A percentile compares a stretch with the other conserved stretches of the same genome.
phyloP scores from a whole-genome alignment of 2,329 filamentous ascomycete genomes.

The Beauveria rudraprayagi region DNA sequence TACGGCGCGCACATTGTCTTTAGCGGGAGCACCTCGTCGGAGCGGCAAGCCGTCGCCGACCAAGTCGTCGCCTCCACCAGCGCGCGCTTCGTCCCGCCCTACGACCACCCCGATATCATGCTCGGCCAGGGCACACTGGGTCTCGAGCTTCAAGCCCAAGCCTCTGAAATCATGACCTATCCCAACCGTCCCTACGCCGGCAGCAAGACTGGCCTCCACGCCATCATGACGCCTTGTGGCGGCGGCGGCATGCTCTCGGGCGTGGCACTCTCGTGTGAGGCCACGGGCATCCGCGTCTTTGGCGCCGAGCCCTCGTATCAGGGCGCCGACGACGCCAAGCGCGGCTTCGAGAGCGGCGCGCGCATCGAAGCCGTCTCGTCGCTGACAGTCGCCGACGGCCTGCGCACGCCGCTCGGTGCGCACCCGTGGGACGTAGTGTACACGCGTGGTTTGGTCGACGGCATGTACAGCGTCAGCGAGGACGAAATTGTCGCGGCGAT shows the following conservation, averaged over 20 bases:
- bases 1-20: conserved; percentile 76
- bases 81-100: conserved; percentile 76
- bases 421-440: conserved; percentile 68
- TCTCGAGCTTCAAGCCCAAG: conserved; percentile 74
- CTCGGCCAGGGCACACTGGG: conserved; percentile 88
- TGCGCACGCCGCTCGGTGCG: conserved; percentile 72
- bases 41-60: conserved; percentile 72
- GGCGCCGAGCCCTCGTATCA: conserved; percentile 78
- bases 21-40: conserved; percentile 68
- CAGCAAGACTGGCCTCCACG: conserved; percentile 42
- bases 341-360: conserved; percentile 56
- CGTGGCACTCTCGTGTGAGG: conserved; percentile 66
- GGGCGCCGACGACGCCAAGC: conserved; percentile 73
- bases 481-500: conserved; percentile 73
- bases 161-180: conserved; percentile 40
- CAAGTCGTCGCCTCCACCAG: conserved; percentile 63
- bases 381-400: conserved; percentile 79
- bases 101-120: conserved; percentile 87
- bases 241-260: conserved; percentile 85
- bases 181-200: conserved; percentile 11
- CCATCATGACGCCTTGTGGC: conserved; percentile 74
- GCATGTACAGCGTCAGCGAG: conserved; percentile 68
- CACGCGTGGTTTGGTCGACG: conserved; percentile 58
- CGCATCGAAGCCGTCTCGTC: conserved; percentile 63
- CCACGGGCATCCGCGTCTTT: conserved; percentile 68